phyloP scores from a whole-genome alignment of 2,329 filamentous ascomycete species.

The Fusarium sp. region DNA sequence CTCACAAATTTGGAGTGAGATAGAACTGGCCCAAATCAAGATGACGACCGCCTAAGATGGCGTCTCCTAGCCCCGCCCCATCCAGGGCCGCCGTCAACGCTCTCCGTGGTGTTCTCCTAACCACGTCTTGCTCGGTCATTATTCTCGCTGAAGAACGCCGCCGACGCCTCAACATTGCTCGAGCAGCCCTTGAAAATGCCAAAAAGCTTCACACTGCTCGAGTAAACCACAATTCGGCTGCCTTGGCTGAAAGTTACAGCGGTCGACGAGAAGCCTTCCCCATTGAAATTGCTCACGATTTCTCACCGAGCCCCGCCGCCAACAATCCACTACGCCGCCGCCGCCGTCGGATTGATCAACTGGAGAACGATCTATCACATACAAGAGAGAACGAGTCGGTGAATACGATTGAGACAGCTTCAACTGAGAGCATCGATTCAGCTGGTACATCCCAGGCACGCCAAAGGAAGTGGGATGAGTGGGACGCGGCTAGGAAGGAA shows the following conservation, averaged over 20 bases:
- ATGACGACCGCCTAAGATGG: constrained; percentile 53
- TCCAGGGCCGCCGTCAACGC: constrained; percentile 65
- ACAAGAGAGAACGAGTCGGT: constrained; percentile 10
- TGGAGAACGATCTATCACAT: background rate
- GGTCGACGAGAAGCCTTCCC: constrained; percentile 38
- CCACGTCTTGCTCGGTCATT: constrained; percentile 65
- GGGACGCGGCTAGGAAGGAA: constrained; percentile 40
- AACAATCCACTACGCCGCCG: constrained; percentile 45
- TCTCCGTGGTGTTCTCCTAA: constrained; percentile 64
- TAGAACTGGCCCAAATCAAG: constrained; percentile 17
- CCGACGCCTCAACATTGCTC: constrained; percentile 61
- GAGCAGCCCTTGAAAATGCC: constrained; percentile 61
- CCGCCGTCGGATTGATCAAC: constrained; percentile 32
- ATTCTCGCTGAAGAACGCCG: constrained; percentile 65
- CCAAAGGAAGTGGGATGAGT: constrained; percentile 40
- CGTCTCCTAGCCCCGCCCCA: constrained; percentile 58
- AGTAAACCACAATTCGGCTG: constrained; percentile 44
- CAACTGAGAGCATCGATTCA: background rate
- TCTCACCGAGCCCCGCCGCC: constrained; percentile 31
- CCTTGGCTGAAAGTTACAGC: constrained; percentile 41
- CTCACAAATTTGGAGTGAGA: constrained; percentile 3
- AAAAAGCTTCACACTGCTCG: constrained; percentile 57
- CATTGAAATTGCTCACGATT: constrained; percentile 41
- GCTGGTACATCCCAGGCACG: constrained; percentile 14
- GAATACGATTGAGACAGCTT: constrained; percentile 16